phyloP scores from a whole-genome alignment of 2,329 filamentous ascomycete species.

The Magnaporthiopsis poae region DNA sequence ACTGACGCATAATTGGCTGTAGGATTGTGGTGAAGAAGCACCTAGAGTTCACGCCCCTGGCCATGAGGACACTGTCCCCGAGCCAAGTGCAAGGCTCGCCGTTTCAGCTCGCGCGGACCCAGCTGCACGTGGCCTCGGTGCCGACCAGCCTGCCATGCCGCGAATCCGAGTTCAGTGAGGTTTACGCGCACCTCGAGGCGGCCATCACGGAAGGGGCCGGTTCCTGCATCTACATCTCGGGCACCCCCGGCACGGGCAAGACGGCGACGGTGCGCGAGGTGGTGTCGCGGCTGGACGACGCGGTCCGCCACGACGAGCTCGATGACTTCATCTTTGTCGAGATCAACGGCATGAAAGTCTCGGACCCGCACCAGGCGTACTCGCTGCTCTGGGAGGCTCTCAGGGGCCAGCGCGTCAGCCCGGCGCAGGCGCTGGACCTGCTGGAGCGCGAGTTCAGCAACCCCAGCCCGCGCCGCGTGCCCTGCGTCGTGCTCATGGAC shows the following conservation, averaged over 20 bases:
- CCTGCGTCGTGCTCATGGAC: conserved; percentile 96
- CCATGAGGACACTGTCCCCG: conserved; percentile 72
- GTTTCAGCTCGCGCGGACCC: conserved; percentile 79
- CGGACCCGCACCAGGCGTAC: conserved; percentile 93
- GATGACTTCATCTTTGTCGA: conserved; percentile 98
- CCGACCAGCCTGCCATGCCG: conserved; percentile 82
- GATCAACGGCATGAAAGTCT: conserved; percentile 99
- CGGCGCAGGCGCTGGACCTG: conserved; percentile 80
- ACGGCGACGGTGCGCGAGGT: conserved; percentile 96
- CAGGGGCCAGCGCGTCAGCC: conserved; percentile 83
- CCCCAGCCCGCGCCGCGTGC: conserved; percentile 79
- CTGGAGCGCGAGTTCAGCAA: conserved; percentile 87
- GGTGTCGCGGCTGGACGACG: conserved; percentile 76
- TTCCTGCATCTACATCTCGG: conserved; percentile 96
- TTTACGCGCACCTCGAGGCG: conserved; percentile 86
- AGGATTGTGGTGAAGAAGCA: conserved; percentile 71
- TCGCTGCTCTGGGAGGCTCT: conserved; percentile 90
- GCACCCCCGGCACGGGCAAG: conserved; percentile 95
- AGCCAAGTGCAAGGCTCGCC: conserved; percentile 69
- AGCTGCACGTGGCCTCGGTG: conserved; percentile 87
- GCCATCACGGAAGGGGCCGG: conserved; percentile 90
- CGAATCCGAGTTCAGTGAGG: conserved; percentile 80
- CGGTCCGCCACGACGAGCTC: conserved; percentile 78
- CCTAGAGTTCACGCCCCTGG: conserved; percentile 90
- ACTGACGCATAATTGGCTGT: conserved; percentile 14